Base-by-base conservation (phyloP, 768 basidiomycete species). In the Naganishia antarctica region DNA sequence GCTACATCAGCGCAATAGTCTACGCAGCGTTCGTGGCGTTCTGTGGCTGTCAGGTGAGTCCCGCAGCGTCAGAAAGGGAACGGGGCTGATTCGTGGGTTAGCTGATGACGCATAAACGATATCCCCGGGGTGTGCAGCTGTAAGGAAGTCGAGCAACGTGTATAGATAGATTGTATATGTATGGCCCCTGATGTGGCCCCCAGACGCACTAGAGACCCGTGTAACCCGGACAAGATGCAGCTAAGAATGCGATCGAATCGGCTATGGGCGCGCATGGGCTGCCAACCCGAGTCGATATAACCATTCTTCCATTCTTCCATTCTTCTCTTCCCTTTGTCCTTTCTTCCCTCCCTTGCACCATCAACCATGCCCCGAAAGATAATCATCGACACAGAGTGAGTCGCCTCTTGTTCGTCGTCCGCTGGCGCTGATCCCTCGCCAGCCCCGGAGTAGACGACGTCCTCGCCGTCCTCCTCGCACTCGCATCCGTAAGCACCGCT, bases 1-100 rank as follows among this genome's bases (percentile, higher is more conserved):
- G 78, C 69, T 80, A 80, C 62, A 63, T 68, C 15, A 76, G 79
- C 9, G 79, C 80, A 0, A 60, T 76, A 5, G 70, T 80, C 13
- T 80, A 80, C 67, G 78, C 74, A 26, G 74, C 66, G 4, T 78
- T 78, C 53, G 68, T 78, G 29, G 75, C 65, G 3, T 77, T 79
- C 53, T 80, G 78, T 62, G 77, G 77, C 21, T 70, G 75, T 60
- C 79, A 80, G 69, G 79, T 79, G 66, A 65, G 76, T 73, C 40
- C 31, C 34, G n/a, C n/a, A n/a, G n/a, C n/a, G n/a, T n/a, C n/a
- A n/a, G 21, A 29, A 16, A 18, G 9, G 18, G 3, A 40, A 18
- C 28, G 41, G 58, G n/a, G 23, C 13, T 3, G 4, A 18, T 53
- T 18, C 21, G 15, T 53, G 43, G 44, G 29, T n/a, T 49, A 77